Evolutionary conservation across 441 rosid species (phyloP), one percentile per base, ranked within the genome.

Genomic region (Croton laevigatus): DNA sequence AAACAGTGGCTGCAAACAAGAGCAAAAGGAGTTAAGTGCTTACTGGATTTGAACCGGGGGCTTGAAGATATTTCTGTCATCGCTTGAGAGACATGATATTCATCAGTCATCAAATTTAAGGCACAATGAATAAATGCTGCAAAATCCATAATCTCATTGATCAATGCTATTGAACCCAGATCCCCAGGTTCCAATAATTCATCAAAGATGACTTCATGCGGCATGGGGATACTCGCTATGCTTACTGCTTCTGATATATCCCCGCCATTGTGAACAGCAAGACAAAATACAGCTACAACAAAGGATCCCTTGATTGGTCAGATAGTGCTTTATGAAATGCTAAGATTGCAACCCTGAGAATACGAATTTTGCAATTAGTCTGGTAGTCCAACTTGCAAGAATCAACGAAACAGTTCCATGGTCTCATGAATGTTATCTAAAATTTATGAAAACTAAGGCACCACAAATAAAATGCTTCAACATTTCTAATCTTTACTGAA

Each of bases 21-120:
- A 59, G 37, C 38, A 68, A 42, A 51, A 13, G 62, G 53, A 52
- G 59, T 22, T 13, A 17, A 62, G 44, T 55, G 61, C 88, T 81
- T 67, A 88, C 98, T 87, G 93, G 71, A 83, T 95, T 85, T 3
- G 97, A 88, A 72, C 37, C 68, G 3, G 98, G 98, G 57, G 99
- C 97, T 81, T 82, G 88, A 72, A 97, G 90, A 78, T 88, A 88
- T 55, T 82, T n/a, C 89, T 37, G 84, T 66, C 96, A 95, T 89
- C 71, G 97, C 99, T 68, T 80, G 85, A 20, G 99, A 88, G n/a
- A 93, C 88, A 49, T 49, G 69, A 75, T 81, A 69, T 74, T 76
- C 87, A 81, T 89, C 83, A 0, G 96, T 86, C 92, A 95, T 87
- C 71, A 77, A 71, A 51, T 51, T 64, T 46, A 89, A 68, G 9